These are phyloP conservation scores for Amaranthus palmeri DNA, from an alignment of 148 eudicot genomes.

Conservation along the genomic window DNA sequence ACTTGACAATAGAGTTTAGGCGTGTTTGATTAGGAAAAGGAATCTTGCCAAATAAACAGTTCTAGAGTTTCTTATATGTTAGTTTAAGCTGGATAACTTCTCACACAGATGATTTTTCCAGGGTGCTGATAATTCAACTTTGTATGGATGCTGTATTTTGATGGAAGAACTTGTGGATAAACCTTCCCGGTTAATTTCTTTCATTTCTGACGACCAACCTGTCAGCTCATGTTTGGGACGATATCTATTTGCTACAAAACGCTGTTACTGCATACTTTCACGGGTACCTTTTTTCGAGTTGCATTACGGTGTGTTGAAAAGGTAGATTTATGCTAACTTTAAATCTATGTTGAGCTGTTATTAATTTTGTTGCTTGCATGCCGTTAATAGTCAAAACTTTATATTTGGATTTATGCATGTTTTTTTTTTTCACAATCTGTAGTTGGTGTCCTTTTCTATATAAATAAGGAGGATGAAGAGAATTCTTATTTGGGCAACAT, in stretches of 20 bases:
- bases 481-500: not conserved
- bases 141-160: conserved; percentile 89
- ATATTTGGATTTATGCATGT: not conserved
- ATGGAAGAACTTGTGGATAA: conserved; percentile 85
- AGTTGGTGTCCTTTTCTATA: not conserved
- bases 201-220: conserved; percentile 59
- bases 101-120: conserved; percentile 27
- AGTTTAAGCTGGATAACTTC: conserved; percentile 5
- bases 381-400: not conserved
- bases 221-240: conserved; percentile 50
- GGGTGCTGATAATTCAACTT: conserved; percentile 85
- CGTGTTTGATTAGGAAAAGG: no score
- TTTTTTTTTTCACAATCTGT: not conserved
- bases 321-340: conserved; percentile 33
- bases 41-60: not conserved
- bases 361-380: conserved; percentile 1
- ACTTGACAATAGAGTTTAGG: no score
- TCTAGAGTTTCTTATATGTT: not conserved
- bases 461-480: not conserved
- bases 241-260: conserved; percentile 70
- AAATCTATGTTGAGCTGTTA: not conserved
- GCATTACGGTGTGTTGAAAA: conserved; percentile 90
- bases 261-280: conserved; percentile 95
- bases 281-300: conserved; percentile 84
- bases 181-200: conserved; percentile 76